Evolutionary conservation across 148 eudicot species (phyloP), one percentile per base, ranked within the genome.

Genomic region (Rhododendron simsii): DNA sequence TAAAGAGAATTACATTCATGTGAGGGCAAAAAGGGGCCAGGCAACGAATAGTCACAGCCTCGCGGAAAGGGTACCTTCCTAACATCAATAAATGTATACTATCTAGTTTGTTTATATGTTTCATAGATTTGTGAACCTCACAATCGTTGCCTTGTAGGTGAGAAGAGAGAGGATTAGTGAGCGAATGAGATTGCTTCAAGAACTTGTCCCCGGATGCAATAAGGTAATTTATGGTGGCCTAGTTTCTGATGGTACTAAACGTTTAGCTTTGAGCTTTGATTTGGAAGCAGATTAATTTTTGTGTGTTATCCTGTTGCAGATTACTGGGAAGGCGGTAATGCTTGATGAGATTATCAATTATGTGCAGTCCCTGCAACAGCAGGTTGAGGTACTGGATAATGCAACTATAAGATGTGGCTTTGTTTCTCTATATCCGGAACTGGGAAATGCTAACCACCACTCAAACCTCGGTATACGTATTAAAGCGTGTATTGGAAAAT

Each of bases 21-120:
- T 97, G 87, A 94, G 99, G 88, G 99, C 98, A 26, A 93, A 95
- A 89, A 89, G 99, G 23, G 99, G 99, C 48, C 99, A 95, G 90
- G 98, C 99, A 44, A 96, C 99, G 23, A 96, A 96, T 84, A 96
- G 99, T 88, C 99, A 95, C 89, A 97, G 98, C 91, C 95, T 97
- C 26, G 99, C 99, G 0, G 99, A 97, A 88, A 93, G 99, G 96
- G 99, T 96, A 93, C 76, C 3, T 26, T 69, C n/a, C 11, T 73
- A 45, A 37, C 74, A 30, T 87, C 47, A 26, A 16, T 8, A 67
- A 21, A 13, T 47, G 2, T 16, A 1, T 23, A 33, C 20, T 37
- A 81, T 37, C 18, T 23, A 69, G 7, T 35, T n/a, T n/a, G 77
- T 53, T 39, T 35, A 6, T n/a, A 14, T 5, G 33, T 57, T 55